Evolutionary conservation across 2,329 filamentous ascomycete species (phyloP).

Genomic region (Cytospora schulzeri): DNA sequence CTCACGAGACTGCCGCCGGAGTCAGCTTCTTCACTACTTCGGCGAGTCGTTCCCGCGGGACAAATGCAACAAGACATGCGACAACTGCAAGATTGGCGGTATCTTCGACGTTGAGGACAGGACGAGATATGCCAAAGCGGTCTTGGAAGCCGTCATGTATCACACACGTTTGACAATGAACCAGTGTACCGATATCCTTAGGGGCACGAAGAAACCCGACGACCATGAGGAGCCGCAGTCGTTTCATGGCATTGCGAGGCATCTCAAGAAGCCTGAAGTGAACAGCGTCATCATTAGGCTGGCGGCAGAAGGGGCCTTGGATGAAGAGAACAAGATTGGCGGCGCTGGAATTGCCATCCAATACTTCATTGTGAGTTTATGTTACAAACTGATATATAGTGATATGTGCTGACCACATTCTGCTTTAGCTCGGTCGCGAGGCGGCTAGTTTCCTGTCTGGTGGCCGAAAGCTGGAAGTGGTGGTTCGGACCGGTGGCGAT

Average conservation of each 20-base stretch:
- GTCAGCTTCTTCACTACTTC: slow-evolving; percentile 92
- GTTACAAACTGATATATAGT: too few species aligned
- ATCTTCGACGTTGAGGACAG: slow-evolving; percentile 76
- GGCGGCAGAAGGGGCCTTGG: slow-evolving; percentile 71
- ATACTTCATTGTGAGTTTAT: slow-evolving; percentile 66
- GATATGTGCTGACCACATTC: background rate
- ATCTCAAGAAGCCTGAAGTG: slow-evolving; percentile 72
- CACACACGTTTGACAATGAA: slow-evolving; percentile 68
- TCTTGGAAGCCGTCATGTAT: slow-evolving; percentile 67
- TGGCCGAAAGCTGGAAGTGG: slow-evolving; percentile 47
- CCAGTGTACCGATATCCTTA: slow-evolving; percentile 82
- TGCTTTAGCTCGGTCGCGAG: slow-evolving; percentile 15
- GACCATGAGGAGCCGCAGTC: slow-evolving; percentile 50
- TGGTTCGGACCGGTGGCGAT: slow-evolving; percentile 41
- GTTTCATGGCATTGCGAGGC: slow-evolving; percentile 68
- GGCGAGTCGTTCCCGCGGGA: slow-evolving; percentile 76
- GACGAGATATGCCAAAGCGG: slow-evolving; percentile 71
- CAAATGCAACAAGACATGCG: slow-evolving; percentile 76
- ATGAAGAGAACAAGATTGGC: slow-evolving; percentile 63
- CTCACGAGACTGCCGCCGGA: slow-evolving; percentile 79
- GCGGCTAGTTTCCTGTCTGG: slow-evolving; percentile 44
- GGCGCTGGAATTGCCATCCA: slow-evolving; percentile 66
- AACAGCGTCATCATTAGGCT: slow-evolving; percentile 83
- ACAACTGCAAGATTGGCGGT: slow-evolving; percentile 80
- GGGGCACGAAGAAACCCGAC: slow-evolving; percentile 67